Base-by-base conservation (phyloP, 2,329 filamentous ascomycete genomes). In the Claviceps digitariae region DNA sequence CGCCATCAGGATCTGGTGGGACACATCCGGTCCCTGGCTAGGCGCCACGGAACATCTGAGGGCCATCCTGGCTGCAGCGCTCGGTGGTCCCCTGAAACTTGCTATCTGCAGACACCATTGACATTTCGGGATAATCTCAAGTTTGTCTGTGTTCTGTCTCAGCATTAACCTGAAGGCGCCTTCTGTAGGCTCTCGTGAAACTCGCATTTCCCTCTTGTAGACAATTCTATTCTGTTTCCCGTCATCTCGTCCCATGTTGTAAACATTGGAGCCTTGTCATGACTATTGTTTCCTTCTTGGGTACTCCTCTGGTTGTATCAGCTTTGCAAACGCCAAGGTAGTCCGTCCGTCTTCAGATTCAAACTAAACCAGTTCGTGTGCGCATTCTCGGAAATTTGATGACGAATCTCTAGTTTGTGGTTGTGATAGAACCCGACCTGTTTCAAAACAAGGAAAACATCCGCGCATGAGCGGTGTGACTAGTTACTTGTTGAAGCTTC, bases 1-100 rank as follows among this genome's bases (percentile, higher is more conserved):
- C 40, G 40, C 10, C 40, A 21, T 43, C 21, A 45, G 43, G 43
- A 45, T 45, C 43, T 25, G 43, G 43, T 45, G 43, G 13, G 23
- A 25, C 43, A 17, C 43, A 25, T n/a, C 21, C 34, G 38, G 29
- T 45, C 3, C 50, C 20, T 49, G 38, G 38, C 50, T 49, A 48
- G 48, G 44, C 49, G 49, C 49, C 50, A 46, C 41, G 21, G 41
- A 20, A 50, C 34, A 34, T 41, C n/a, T 43, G 20, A 23, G 21
- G 23, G 52, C 23, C 20, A 38, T 44, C 38, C 49, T 48, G 44
- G 40, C 45, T 25, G 48, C 55, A 56, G 54, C 60, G 61, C 51
- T 58, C 57, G 59, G 58, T 60, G 59, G 58, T 51, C 66, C 71
- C 72, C 74, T 77, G 73, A 79, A 79, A 79, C 76, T 70, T 71